Evolutionary conservation across 345 rosid species (phyloP), one percentile per base, ranked within the genome.

Genomic region (Microcos paniculata): DNA sequence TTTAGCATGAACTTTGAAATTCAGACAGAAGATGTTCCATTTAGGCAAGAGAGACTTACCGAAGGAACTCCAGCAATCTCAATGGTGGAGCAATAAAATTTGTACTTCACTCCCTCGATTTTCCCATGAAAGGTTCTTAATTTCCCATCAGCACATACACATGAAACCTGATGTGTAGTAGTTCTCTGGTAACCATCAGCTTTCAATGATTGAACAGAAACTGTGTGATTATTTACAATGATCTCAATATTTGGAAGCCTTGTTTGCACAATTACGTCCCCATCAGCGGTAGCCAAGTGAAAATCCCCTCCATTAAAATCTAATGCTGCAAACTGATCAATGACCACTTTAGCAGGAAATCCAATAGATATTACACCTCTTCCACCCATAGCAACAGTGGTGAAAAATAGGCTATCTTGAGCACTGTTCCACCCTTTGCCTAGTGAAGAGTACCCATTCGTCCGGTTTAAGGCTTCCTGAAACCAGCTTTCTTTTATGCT

Each of bases 351-450:
- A 49, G 59, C 31, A 1, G 86, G 84, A 48, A 74, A 81, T 3
- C 86, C 88, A 43, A 83, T 69, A n/a, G 84, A 79, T 45, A 85
- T 48, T 48, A 79, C 76, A 15, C 83, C 86, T 33, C 78, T 79
- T 23, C 82, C 78, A 46, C 81, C 83, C 83, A 85, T 69, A 12
- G 86, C 72, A 19, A 70, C 84, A 13, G 71, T 51, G 62, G 35
- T 72, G 40, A 79, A 33, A 72, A 83, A 69, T 12, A 83, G 30
- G n/a, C 51, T 81, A 15, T 74, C 77, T 28, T 71, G 72, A 53
- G 30, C 72, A 38, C 55, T 73, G 67, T 76, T 57, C 84, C 81
- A 80, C 38, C 74, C 77, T 1, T 70, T 57, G 10, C 71, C 78
- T 8, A 83, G 7, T 33, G 78, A 77, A 48, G 82, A 79, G 49